Evolutionary conservation across 805 yeast genomes (phyloP), one percentile per base, ranked within the genome.

Genomic region (Candida sanyiensis): DNA sequence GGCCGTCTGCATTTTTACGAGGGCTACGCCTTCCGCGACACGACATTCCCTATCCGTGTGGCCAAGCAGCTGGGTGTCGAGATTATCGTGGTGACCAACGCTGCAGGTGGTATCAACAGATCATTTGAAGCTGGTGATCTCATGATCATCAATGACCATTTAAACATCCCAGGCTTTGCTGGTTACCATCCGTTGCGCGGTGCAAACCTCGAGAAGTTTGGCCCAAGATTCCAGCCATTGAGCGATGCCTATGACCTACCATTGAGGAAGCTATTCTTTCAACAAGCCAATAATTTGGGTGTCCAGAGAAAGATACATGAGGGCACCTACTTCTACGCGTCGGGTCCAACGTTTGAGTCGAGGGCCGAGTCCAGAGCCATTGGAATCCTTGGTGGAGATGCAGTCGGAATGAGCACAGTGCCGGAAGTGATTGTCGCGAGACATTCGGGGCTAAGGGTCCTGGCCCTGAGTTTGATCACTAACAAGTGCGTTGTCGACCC

Each of bases 401-500:
- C 93, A 0, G 97, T 89, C 2, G 97, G 97, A 4, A 90, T 90
- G 98, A 83, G 95, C 41, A 93, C 97, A 0, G 97, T 90, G 24
- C 97, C 98, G 0, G 98, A 90, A 61, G 95, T 87, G 2, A 77
- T 87, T 44, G 82, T 87, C 15, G 97, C 96, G 2, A 78, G 95
- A 58, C 97, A 93, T 59, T 73, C 80, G 43, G 95, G 89, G 1
- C 61, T 93, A 64, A 72, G 67, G 47, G 95, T 88, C 5, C 64
- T 90, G 45, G 97, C 97, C 0, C 59, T 90, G 29, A 82, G 93
- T 47, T 69, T 93, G 44, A 81, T 90, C 50, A 90, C 97, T 16
- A 90, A 90, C 56, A 80, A 75, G 1, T 88, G 86, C 26, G 83
- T 88, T 6, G 72, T 72, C 19, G 82, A 73, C 20, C 71, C 73